A percentile compares a stretch with the other conserved stretches of the same genome.
phyloP scores from a whole-genome alignment of 768 basidiomycete genomes.

The Serendipita sp. region DNA sequence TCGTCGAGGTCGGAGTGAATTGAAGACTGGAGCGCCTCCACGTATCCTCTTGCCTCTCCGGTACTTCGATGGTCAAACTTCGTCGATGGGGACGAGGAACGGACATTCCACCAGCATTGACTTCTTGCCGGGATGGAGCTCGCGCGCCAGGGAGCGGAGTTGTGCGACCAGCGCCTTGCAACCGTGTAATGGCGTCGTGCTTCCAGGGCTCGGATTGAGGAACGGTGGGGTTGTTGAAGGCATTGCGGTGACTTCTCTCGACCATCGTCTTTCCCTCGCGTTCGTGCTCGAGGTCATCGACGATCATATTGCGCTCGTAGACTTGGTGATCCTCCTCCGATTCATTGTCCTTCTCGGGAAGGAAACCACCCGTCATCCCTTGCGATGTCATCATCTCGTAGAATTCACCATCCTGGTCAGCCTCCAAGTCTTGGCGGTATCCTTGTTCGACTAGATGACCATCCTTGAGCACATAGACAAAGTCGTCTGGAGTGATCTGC shows the following conservation, averaged over 20 bases:
- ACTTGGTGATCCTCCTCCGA: constrained; percentile 22
- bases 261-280: constrained; percentile 18
- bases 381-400: constrained; percentile 47
- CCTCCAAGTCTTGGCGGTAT: constrained; percentile 58
- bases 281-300: constrained; percentile 31
- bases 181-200: constrained; percentile 60
- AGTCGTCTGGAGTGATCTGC: constrained; percentile 59
- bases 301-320: constrained; percentile 29
- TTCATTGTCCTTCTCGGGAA: constrained; percentile 14
- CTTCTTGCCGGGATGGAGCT: constrained; percentile 14
- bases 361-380: constrained; percentile 35
- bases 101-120: constrained; percentile 6
- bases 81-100: constrained; percentile 2
- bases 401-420: constrained; percentile 45
- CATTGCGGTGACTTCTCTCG: constrained; percentile 26
- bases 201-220: constrained; percentile 66
- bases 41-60: not conserved
- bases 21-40: constrained; percentile 35
- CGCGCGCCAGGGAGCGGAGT: constrained; percentile 10
- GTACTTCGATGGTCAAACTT: constrained; percentile 5
- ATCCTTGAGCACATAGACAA: constrained; percentile 80
- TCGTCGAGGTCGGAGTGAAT: constrained; percentile 42
- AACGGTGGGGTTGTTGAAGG: constrained; percentile 32
- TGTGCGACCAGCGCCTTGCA: constrained; percentile 26
- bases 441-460: constrained; percentile 79